Evolutionary conservation across 139 green algal genomes (phyloP), one percentile per base, ranked within the genome.

Genomic region (Tetratostichococcus sp.): DNA sequence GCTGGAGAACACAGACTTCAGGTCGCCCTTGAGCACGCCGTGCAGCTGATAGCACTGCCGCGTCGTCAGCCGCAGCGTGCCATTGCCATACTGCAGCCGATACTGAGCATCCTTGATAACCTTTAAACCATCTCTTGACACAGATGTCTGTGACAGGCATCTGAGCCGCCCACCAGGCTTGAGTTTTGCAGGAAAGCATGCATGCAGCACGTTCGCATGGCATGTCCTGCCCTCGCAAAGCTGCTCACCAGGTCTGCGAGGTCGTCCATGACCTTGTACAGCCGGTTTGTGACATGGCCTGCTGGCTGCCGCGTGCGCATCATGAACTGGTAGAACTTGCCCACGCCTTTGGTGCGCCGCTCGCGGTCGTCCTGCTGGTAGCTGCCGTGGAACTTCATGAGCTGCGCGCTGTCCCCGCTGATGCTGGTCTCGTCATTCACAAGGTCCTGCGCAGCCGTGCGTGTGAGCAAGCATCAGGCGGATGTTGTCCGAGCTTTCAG

Each of bases 341-440:
- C 96, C 31, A 87, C 30, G 0, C 94, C 95, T 69, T 95, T 95
- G 0, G 88, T 83, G n/a, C 96, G 89, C 85, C 94, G 91, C 84
- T 99, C 96, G 16, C 96, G 84, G 79, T 99, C 83, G 80, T 99
- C 96, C 83, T 98, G 94, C 92, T 90, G 82, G 76, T 99, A 99
- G 76, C 81, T 93, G 67, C 96, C 96, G 80, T 99, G 96, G 78
- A 99, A 99, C 89, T 99, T 99, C 88, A 99, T 98, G 8, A 99
- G 89, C 91, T 99, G 96, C 79, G 93, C 80, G 8, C 93, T 85
- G 1, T 94, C 89, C 81, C 97, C 94, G 71, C 68, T 91, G 82
- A 99, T 97, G 79, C 82, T 90, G 6, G 90, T 84, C 17, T 88
- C 89, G 23, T 93, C 85, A 50, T 86, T 90, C 11, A 95, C 88